A percentile compares a stretch with the other conserved stretches of the same genome.
Evolutionary conservation across 2,329 filamentous ascomycete genomes (phyloP).

Genomic region (Apiospora pterosperma): DNA sequence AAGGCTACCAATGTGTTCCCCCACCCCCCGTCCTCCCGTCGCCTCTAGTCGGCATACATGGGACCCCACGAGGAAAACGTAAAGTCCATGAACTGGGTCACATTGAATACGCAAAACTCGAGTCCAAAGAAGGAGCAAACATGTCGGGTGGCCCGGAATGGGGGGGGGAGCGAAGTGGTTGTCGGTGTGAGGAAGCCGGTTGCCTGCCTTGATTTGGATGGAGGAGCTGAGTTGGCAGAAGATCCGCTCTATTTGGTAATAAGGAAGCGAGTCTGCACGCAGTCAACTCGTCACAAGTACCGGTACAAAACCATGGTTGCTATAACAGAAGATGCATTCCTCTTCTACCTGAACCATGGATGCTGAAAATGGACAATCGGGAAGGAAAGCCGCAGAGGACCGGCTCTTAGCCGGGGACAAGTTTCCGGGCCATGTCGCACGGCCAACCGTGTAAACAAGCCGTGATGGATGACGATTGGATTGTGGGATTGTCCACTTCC

Average conservation of each 20-base stretch:
- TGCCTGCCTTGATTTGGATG: not conserved
- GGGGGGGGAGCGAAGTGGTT: not conserved
- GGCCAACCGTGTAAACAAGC: not conserved
- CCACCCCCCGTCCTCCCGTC: not conserved
- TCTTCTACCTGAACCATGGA: not conserved
- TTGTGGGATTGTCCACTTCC: not conserved
- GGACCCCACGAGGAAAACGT: not conserved
- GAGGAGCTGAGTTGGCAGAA: not conserved
- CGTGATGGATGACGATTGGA: not conserved
- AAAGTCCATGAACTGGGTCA: not conserved
- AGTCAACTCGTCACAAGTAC: not conserved
- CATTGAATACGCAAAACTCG: not conserved
- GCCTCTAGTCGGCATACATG: not conserved
- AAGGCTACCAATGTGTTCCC: too few relatives aligned
- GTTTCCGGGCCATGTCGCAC: not conserved
- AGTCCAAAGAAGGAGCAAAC: not conserved
- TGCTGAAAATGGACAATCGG: not conserved
- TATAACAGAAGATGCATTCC: not conserved
- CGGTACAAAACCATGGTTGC: not conserved
- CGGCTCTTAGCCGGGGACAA: not conserved
- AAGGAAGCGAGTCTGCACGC: too few relatives aligned
- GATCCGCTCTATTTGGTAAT: not conserved
- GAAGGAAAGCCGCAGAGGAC: not conserved
- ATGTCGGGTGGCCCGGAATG: not conserved
- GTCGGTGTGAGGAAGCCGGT: not conserved